Evolutionary conservation across 495 filamentous ascomycete species (phyloP).

Genomic region (Glonium stellatum): DNA sequence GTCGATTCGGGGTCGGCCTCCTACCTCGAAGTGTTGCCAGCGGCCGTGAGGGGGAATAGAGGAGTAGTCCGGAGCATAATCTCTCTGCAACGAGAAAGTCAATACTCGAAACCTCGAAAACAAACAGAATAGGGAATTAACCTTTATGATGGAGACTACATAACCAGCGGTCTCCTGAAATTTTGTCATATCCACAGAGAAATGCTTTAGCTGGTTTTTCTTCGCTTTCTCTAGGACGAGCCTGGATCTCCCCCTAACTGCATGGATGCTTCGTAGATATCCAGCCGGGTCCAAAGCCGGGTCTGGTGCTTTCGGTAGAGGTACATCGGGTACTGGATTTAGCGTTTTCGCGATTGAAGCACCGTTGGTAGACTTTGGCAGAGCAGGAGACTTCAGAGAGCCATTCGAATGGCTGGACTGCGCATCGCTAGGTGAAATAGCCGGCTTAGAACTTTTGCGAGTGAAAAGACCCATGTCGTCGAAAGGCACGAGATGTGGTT

Average conservation of each 20-base stretch:
- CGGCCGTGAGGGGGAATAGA: slow-evolving; percentile 80
- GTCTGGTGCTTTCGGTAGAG: slow-evolving; percentile 80
- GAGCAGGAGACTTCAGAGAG: slow-evolving; percentile 47
- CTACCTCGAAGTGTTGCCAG: slow-evolving; percentile 86
- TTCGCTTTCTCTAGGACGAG: slow-evolving; percentile 72
- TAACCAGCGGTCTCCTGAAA: slow-evolving; percentile 85
- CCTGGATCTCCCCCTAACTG: slow-evolving; percentile 72
- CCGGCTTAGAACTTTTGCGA: slow-evolving; percentile 52
- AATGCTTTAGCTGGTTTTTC: slow-evolving; percentile 74
- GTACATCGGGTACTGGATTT: slow-evolving; percentile 52
- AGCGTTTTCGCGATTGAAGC: slow-evolving; percentile 38
- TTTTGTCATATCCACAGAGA: slow-evolving; percentile 83
- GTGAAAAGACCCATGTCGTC: slow-evolving; percentile 57
- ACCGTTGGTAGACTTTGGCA: slow-evolving; percentile 30
- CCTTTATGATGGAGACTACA: slow-evolving; percentile 95
- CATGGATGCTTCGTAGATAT: slow-evolving; percentile 84
- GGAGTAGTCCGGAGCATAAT: slow-evolving; percentile 79
- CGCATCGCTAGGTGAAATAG: slow-evolving; percentile 39
- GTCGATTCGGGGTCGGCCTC: slow-evolving; percentile 67
- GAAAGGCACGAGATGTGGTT: not conserved
- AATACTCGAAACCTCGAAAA: slow-evolving; percentile 7
- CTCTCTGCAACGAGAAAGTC: slow-evolving; percentile 52
- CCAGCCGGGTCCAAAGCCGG: slow-evolving; percentile 84
- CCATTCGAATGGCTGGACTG: slow-evolving; percentile 49
- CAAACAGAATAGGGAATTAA: slow-evolving; percentile 30